These are phyloP conservation scores for Magnolia kwangsiensis DNA, from an alignment of 164 flowering plant genomes.

Conservation along the genomic window DNA sequence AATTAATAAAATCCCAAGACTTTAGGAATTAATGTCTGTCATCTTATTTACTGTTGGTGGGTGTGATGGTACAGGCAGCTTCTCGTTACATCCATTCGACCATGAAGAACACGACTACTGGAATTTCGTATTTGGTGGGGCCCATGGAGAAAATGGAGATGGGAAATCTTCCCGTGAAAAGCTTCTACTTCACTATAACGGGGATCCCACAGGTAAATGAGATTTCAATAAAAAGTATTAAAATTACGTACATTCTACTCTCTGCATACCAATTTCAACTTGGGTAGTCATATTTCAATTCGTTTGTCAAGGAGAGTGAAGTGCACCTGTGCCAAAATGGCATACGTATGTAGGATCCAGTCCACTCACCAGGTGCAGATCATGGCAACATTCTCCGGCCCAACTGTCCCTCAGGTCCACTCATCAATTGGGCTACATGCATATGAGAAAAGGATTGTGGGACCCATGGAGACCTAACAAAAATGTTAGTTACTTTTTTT, in stretches of 20 bases:
- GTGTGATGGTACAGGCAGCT: slow-evolving; percentile 18
- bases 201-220: slow-evolving; percentile 35
- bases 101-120: slow-evolving; percentile 32
- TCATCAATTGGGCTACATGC: too few species aligned
- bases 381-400: not conserved
- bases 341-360: too few species aligned
- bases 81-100: slow-evolving; percentile 25
- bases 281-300: not conserved
- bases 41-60: not conserved
- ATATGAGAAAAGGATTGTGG: too few species aligned
- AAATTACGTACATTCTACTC: not conserved
- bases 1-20: not conserved
- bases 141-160: slow-evolving; percentile 35
- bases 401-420: too few species aligned
- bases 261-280: not conserved
- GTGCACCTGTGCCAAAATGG: too few species aligned
- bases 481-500: too few species aligned
- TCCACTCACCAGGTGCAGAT: not conserved
- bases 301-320: too few species aligned
- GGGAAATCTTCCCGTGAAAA: slow-evolving; percentile 29
- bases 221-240: not conserved
- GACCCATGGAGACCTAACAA: too few species aligned
- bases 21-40: too few species aligned
- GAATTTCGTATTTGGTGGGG: slow-evolving; percentile 36
- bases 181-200: slow-evolving; percentile 35